Evolutionary conservation across 2,329 filamentous ascomycete species (phyloP).

Genomic region (Talaromyces sp.): DNA sequence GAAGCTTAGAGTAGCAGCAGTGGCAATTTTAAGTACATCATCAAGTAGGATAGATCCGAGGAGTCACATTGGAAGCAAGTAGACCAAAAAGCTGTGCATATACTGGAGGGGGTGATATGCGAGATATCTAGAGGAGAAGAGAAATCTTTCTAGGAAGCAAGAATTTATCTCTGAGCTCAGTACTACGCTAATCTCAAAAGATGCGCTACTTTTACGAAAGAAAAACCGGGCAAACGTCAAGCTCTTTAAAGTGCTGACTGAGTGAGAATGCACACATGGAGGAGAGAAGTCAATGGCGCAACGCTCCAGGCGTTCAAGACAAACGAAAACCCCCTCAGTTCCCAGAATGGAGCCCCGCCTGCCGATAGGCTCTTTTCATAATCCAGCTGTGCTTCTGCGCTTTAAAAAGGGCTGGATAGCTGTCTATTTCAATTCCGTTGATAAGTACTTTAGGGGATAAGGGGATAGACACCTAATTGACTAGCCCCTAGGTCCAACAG

Average conservation of each 20-base stretch:
- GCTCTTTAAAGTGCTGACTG: not conserved
- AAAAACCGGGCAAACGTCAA: not conserved
- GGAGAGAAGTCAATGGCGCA: not conserved
- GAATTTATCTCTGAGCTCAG: not conserved
- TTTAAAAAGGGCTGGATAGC: too few relatives aligned
- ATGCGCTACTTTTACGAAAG: not conserved
- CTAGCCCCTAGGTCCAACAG: too few relatives aligned
- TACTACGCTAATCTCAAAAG: not conserved
- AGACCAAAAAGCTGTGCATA: not conserved
- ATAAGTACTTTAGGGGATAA: too few relatives aligned
- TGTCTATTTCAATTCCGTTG: too few relatives aligned
- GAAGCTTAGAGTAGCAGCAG: not conserved
- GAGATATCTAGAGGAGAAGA: not conserved
- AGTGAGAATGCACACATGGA: not conserved
- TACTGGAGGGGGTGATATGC: not conserved
- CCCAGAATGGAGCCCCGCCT: not conserved
- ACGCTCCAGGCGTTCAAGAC: not conserved
- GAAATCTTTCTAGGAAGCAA: not conserved
- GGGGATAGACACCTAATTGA: too few relatives aligned
- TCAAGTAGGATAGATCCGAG: not conserved
- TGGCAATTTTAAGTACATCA: not conserved
- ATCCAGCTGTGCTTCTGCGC: too few relatives aligned
- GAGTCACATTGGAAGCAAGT: not conserved
- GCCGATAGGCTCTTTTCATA: too few relatives aligned
- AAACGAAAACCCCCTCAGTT: not conserved